Evolutionary conservation across 257 asterid genomes (phyloP).

Genomic region (Solanum medicagineum): DNA sequence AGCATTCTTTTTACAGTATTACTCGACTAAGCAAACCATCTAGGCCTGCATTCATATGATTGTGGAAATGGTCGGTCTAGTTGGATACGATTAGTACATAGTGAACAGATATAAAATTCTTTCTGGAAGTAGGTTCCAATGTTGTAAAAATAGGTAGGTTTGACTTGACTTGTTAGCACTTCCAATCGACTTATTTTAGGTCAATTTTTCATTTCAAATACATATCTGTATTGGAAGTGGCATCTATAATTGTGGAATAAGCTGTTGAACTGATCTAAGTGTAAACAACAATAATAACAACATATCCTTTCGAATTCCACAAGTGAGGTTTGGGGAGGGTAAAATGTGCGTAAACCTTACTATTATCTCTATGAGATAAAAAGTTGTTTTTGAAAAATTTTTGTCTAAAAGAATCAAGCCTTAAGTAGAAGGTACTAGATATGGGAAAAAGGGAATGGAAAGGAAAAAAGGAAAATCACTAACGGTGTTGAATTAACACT

Average conservation of each 20-base stretch:
- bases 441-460: too few relatives aligned
- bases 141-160: constrained; percentile 32
- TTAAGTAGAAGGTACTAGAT: too few relatives aligned
- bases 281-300: too few relatives aligned
- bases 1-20: constrained; percentile 15
- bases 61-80: constrained; percentile 23
- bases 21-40: constrained; percentile 2
- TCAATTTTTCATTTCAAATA: background rate
- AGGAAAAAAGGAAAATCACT: too few relatives aligned
- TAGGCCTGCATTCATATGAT: constrained; percentile 13
- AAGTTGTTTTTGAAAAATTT: too few relatives aligned
- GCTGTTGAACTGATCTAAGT: background rate
- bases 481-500: too few relatives aligned
- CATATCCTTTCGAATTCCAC: too few relatives aligned
- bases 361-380: too few relatives aligned
- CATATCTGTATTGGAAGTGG: background rate
- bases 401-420: too few relatives aligned
- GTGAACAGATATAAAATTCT: constrained; percentile 39
- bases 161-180: constrained; percentile 21
- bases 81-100: constrained; percentile 50
- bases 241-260: background rate
- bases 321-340: too few relatives aligned
- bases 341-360: too few relatives aligned
- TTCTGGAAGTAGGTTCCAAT: constrained; percentile 25
- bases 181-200: constrained; percentile 10